Evolutionary conservation across 2,329 filamentous ascomycete species (phyloP).

Genomic region (Amauroascus verrucosus): DNA sequence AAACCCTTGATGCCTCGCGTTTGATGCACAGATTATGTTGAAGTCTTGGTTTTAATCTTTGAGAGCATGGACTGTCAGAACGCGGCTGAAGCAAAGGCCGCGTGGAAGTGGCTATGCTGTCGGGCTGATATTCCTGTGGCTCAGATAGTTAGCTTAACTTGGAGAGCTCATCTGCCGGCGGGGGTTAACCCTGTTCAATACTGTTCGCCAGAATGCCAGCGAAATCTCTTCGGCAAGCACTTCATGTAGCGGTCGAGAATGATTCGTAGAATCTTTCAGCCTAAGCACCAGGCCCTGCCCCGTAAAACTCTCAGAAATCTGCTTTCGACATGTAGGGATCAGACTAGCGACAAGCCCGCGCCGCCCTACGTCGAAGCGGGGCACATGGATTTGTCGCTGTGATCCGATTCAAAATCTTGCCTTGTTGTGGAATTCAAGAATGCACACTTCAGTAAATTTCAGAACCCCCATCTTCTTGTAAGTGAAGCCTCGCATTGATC

Average conservation of each 20-base stretch:
- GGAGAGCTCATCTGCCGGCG: background rate
- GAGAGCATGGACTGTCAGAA: background rate
- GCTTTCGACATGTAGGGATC: background rate
- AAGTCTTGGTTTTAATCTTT: no score
- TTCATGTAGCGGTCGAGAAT: background rate
- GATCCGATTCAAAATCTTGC: background rate
- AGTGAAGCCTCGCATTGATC: no score
- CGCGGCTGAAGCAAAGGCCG: constrained; percentile 1
- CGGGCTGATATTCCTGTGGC: background rate
- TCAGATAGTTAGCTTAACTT: background rate
- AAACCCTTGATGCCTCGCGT: background rate
- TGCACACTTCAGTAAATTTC: no score
- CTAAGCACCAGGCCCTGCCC: background rate
- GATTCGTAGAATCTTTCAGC: background rate
- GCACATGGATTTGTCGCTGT: background rate
- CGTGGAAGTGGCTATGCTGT: constrained; percentile 7
- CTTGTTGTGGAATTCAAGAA: no score
- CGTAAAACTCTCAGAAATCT: background rate
- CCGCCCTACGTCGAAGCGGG: background rate
- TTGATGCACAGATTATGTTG: background rate
- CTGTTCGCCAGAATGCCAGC: background rate
- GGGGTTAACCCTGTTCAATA: background rate
- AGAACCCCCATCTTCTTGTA: background rate
- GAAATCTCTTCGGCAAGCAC: background rate
- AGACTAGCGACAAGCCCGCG: background rate